phyloP scores from a whole-genome alignment of 306 rosid genomes.

The Cicer cuneatum region DNA sequence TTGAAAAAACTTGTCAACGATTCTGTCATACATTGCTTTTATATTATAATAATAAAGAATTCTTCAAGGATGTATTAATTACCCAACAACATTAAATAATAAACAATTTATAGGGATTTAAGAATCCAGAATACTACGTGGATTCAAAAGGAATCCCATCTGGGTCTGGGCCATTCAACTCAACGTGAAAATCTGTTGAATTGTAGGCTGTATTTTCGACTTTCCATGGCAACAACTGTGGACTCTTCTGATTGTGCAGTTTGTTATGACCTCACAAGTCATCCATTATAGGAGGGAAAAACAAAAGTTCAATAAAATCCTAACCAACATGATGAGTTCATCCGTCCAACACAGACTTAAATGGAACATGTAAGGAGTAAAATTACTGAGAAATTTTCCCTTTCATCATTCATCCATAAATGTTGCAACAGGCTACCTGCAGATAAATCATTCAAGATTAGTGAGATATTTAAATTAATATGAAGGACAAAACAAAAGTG shows the following conservation, averaged over 20 bases:
- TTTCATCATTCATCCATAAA: slow-evolving; percentile 55
- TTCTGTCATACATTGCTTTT: too few species aligned
- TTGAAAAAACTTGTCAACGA: too few species aligned
- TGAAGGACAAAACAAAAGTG: slow-evolving; percentile 33
- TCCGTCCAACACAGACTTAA: slow-evolving; percentile 50
- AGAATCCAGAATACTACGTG: slow-evolving; percentile 48
- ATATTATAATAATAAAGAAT: slow-evolving; percentile 3
- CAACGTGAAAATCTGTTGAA: slow-evolving; percentile 58
- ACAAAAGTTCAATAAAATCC: slow-evolving; percentile 44
- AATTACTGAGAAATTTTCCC: slow-evolving; percentile 48
- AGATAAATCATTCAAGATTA: slow-evolving; percentile 40
- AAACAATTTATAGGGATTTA: slow-evolving; percentile 46
- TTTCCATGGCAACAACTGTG: slow-evolving; percentile 52
- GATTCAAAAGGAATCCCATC: slow-evolving; percentile 50
- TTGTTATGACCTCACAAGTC: slow-evolving; percentile 41
- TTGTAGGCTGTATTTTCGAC: slow-evolving; percentile 48
- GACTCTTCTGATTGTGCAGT: slow-evolving; percentile 45
- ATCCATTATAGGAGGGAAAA: slow-evolving; percentile 46
- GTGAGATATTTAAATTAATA: slow-evolving; percentile 31
- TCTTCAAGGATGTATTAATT: slow-evolving; percentile 42
- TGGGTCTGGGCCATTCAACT: slow-evolving; percentile 46
- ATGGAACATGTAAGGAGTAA: slow-evolving; percentile 47
- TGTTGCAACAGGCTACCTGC: slow-evolving; percentile 66
- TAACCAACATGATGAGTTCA: slow-evolving; percentile 55
- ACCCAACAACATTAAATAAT: slow-evolving; percentile 38